Conservation (phyloP, 345 rosid species). For the Microcos paniculata region DNA sequence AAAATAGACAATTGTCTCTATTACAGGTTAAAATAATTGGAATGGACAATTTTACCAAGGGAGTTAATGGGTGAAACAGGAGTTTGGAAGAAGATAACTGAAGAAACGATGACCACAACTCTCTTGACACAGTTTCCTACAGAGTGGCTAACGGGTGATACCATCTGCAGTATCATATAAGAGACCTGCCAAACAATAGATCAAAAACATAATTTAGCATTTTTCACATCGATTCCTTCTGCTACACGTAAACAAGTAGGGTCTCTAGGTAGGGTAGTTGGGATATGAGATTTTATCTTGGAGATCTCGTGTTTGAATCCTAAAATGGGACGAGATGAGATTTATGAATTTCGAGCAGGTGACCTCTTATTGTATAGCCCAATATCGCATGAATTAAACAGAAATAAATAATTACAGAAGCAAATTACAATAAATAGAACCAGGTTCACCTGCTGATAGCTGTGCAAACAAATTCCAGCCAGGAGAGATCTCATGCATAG, state of each 20-base stretch:
- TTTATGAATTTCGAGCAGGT: too few relatives aligned
- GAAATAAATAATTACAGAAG: too few relatives aligned
- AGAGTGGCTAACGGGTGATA: conserved; percentile 80
- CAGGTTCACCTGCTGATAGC: conserved; percentile 72
- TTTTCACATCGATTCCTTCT: neutral
- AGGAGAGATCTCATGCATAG: conserved; percentile 56
- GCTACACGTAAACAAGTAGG: too few relatives aligned
- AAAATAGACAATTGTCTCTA: neutral
- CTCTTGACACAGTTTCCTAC: conserved; percentile 90
- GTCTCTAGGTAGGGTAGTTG: too few relatives aligned
- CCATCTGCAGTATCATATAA: conserved; percentile 69
- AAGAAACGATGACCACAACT: conserved; percentile 73
- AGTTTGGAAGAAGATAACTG: conserved; percentile 65
- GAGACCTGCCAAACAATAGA: conserved; percentile 66
- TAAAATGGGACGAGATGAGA: too few relatives aligned
- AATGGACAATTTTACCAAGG: conserved; percentile 40
- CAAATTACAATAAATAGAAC: neutral
- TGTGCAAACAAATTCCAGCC: conserved; percentile 73
- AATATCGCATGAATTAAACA: too few relatives aligned
- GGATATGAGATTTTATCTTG: too few relatives aligned
- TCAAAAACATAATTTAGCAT: neutral
- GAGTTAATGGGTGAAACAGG: conserved; percentile 62
- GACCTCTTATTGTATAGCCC: too few relatives aligned
- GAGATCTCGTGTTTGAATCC: too few relatives aligned
- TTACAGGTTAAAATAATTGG: neutral